Percentiles rank a stretch among this genome's conserved stretches.
phyloP scores from a whole-genome alignment of 1,284 basidiomycete genomes.

The Tilletia indica region DNA sequence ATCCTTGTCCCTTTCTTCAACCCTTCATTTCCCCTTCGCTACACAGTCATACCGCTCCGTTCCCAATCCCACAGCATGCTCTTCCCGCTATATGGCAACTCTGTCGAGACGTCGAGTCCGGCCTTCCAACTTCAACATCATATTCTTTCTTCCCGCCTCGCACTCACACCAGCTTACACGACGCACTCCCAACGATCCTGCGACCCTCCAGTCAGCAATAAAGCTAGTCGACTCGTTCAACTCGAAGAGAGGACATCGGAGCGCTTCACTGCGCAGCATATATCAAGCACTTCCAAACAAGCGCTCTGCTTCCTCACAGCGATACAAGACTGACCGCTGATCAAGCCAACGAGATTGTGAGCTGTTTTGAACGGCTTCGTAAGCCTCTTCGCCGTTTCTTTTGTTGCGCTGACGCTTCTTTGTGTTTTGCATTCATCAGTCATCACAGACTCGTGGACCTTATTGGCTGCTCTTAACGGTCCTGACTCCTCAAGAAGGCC shows the following conservation, averaged over 20 bases:
- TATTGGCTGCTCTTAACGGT: background rate
- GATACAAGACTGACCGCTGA: background rate
- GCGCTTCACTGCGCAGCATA: background rate
- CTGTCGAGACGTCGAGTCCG: too few relatives aligned
- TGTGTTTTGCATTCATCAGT: background rate
- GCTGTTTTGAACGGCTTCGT: background rate
- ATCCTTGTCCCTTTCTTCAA: too few relatives aligned
- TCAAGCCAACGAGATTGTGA: background rate
- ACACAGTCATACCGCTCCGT: too few relatives aligned
- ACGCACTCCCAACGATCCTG: background rate
- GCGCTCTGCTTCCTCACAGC: too few relatives aligned
- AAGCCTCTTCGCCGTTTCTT: too few relatives aligned
- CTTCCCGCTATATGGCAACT: too few relatives aligned
- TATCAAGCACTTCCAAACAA: background rate
- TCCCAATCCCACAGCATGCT: too few relatives aligned
- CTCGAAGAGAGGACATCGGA: background rate
- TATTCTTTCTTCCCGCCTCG: background rate
- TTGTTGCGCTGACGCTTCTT: too few relatives aligned
- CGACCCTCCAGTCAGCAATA: conserved; percentile 1
- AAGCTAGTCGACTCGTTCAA: background rate
- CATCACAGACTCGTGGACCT: background rate
- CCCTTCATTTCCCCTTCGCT: too few relatives aligned
- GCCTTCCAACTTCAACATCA: background rate
- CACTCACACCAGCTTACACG: background rate
- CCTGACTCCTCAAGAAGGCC: too few relatives aligned